Base-by-base conservation (phyloP, 768 basidiomycete genomes). In the Boletus subparvulus region DNA sequence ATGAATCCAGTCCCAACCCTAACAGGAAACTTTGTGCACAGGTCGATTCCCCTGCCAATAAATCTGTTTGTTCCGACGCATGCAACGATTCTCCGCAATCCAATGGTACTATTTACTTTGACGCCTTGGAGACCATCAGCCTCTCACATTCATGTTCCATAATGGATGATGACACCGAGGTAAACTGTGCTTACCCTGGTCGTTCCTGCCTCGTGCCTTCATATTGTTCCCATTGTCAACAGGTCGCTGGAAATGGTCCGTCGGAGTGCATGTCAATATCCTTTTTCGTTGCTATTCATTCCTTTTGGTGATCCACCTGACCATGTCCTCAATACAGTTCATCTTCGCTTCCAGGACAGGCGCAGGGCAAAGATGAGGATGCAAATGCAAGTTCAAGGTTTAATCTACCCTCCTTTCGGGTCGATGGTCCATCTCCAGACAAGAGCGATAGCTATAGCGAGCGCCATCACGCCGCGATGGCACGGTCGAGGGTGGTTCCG, bases 71-170 rank as follows among this genome's bases (percentile, higher is more conserved):
- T 54, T 58, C 21, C 41, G 52, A 55, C 24, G 36, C 52, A 3
- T 16, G 17, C 17, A 33, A 42, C 2, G 55, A 50, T 44, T 59
- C 52, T 24, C 47, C 58, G 4, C 24, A 16, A 19, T 66, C 69
- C 1, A 47, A 54, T 14, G 50, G 41, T 28, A 69, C 68, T 0
- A 33, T 69, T n/a, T 67, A 70, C 52, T 69, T 65, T 53, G 61
- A 65, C 26, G 61, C 65, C 19, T 7, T 70, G 33, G 68, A 67
- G 13, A 50, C 54, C 17, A 16, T 62, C 13, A 53, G 55, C 49
- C 13, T n/a, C 10, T 58, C 55, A 9, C 52, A 24, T 42, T 55
- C 56, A 1, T 50, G 24, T 45, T 55, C 51, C 33, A 32, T 53
- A 28, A 47, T 48, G 26, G 54, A 50, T 37, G 41, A 47, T 24